Conservation (phyloP, 164 flowering plant species). For the Nymphaea colorata region DNA sequence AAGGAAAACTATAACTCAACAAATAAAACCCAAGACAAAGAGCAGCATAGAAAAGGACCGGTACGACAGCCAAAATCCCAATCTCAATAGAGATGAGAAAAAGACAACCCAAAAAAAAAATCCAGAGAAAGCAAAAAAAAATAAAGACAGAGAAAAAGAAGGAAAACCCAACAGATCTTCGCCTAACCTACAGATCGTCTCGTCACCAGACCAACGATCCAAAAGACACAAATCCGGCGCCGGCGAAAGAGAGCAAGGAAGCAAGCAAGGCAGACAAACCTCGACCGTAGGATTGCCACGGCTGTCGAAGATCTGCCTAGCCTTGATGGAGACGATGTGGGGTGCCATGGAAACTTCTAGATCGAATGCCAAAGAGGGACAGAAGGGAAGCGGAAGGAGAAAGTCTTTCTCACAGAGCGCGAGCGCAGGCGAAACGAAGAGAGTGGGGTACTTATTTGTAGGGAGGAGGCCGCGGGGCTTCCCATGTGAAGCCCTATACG, state of each 20-base stretch:
- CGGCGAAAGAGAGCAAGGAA: background rate
- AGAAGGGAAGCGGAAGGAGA: background rate
- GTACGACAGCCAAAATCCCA: too few relatives aligned
- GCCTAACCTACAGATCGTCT: background rate
- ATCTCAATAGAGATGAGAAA: too few relatives aligned
- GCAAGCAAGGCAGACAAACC: conserved; percentile 11
- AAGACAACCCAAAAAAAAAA: too few relatives aligned
- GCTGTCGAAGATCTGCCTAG: conserved; percentile 54
- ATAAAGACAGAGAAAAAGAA: background rate
- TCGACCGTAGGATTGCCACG: conserved; percentile 59
- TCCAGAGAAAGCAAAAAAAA: too few relatives aligned
- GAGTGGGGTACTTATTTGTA: background rate
- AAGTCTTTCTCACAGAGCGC: too few relatives aligned
- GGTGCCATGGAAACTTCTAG: background rate
- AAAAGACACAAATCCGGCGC: background rate
- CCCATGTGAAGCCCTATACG: background rate
- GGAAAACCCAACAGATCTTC: background rate
- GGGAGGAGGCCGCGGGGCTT: background rate
- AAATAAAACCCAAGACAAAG: too few relatives aligned
- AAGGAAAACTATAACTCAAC: too few relatives aligned
- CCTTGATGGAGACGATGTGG: conserved; percentile 29
- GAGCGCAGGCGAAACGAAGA: background rate
- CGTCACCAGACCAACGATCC: background rate
- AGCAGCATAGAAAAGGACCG: too few relatives aligned
- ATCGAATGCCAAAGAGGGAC: background rate